phyloP scores from a whole-genome alignment of 306 rosid genomes.

The Vicia sativa region DNA sequence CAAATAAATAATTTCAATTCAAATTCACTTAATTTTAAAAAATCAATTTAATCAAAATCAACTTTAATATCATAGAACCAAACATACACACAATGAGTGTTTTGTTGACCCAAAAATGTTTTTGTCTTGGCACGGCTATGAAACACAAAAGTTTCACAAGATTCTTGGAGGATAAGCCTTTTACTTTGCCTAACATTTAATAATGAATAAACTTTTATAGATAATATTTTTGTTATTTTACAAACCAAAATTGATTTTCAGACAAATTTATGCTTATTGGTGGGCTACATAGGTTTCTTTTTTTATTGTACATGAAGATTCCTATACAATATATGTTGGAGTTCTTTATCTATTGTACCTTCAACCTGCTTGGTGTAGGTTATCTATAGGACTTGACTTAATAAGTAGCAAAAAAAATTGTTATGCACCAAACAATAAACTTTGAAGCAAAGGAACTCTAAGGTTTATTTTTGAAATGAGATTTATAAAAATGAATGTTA shows the following conservation, averaged over 20 bases:
- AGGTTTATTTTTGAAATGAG: too few relatives aligned
- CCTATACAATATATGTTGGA: constrained; percentile 6
- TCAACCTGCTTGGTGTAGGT: constrained; percentile 9
- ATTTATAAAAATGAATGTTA: too few relatives aligned
- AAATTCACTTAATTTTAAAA: too few relatives aligned
- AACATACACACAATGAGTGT: neutral
- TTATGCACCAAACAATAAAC: neutral
- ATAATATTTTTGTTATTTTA: constrained; percentile 13
- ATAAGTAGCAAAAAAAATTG: neutral
- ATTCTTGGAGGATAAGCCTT: constrained; percentile 33
- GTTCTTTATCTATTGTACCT: constrained; percentile 2
- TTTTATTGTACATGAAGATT: constrained; percentile 32
- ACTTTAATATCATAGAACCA: neutral
- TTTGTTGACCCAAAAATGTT: constrained; percentile 42
- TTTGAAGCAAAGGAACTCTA: neutral
- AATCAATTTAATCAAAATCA: neutral
- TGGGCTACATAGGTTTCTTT: constrained; percentile 11
- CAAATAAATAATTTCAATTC: too few relatives aligned
- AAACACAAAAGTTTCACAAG: constrained; percentile 37
- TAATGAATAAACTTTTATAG: neutral
- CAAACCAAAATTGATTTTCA: constrained; percentile 22
- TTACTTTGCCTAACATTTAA: constrained; percentile 25
- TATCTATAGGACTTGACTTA: neutral
- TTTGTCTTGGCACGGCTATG: constrained; percentile 39
- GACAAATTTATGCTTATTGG: constrained; percentile 12